These are phyloP conservation scores for Terana coerulea DNA, from an alignment of 768 basidiomycete genomes.

Conservation along the genomic window DNA sequence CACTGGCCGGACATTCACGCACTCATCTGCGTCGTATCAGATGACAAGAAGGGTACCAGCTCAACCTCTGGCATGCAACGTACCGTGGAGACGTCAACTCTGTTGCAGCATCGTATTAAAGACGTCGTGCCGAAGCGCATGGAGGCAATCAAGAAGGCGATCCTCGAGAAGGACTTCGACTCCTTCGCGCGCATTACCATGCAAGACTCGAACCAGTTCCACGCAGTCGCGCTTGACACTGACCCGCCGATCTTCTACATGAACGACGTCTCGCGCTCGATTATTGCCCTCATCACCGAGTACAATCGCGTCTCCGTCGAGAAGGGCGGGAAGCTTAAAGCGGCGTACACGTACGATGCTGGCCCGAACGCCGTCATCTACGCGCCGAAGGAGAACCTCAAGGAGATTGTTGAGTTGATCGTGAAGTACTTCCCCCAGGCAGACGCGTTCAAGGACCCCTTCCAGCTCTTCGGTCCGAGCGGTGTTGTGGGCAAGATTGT, in stretches of 20 bases:
- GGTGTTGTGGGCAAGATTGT: slow-evolving; percentile 48
- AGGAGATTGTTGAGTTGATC: slow-evolving; percentile 73
- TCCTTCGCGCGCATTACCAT: slow-evolving; percentile 90
- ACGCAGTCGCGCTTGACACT: slow-evolving; percentile 95
- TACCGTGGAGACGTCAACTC: slow-evolving; percentile 86
- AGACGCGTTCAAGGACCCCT: slow-evolving; percentile 73
- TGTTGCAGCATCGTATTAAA: slow-evolving; percentile 86
- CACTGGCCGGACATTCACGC: slow-evolving; percentile 98
- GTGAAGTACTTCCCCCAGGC: slow-evolving; percentile 84
- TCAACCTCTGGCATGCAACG: slow-evolving; percentile 97
- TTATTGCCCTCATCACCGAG: slow-evolving; percentile 88
- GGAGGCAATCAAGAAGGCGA: slow-evolving; percentile 77
- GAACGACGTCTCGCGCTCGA: slow-evolving; percentile 95
- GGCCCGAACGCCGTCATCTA: slow-evolving; percentile 99
- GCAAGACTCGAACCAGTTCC: slow-evolving; percentile 98
- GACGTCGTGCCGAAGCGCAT: slow-evolving; percentile 87
- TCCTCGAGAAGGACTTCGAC: slow-evolving; percentile 77
- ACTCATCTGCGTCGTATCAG: slow-evolving; percentile 93
- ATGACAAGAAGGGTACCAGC: slow-evolving; percentile 94
- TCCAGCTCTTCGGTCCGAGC: slow-evolving; percentile 49
- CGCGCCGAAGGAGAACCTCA: slow-evolving; percentile 70
- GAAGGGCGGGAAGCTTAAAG: slow-evolving; percentile 58
- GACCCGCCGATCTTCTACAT: slow-evolving; percentile 98
- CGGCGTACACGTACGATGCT: slow-evolving; percentile 98
- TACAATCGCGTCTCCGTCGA: slow-evolving; percentile 79